These are phyloP conservation scores for Spergularia marina DNA, from an alignment of 148 eudicot genomes.

Conservation along the genomic window DNA sequence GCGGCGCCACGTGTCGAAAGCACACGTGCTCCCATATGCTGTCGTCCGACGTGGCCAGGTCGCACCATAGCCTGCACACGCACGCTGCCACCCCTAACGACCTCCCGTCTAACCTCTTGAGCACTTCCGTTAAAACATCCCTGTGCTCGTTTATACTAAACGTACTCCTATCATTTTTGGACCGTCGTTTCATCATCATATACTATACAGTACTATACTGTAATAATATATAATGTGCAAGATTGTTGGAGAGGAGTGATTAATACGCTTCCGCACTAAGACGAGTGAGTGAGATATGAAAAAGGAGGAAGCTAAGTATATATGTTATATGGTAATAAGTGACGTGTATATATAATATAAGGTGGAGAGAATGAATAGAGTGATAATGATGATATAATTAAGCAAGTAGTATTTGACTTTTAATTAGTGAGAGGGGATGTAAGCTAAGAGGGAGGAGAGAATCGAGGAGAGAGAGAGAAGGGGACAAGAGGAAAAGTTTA, in stretches of 20 bases:
- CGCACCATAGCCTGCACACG: slow-evolving; percentile 69
- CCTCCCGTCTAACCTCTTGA: slow-evolving; percentile 57
- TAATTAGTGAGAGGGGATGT: background rate
- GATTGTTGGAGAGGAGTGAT: too few species aligned
- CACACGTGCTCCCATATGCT: slow-evolving; percentile 82
- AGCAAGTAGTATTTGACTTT: background rate
- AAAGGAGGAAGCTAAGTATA: too few species aligned
- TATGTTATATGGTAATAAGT: too few species aligned
- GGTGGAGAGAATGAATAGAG: background rate
- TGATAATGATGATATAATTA: background rate
- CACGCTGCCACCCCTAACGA: slow-evolving; percentile 62
- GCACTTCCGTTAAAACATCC: slow-evolving; percentile 64
- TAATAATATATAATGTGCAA: too few species aligned
- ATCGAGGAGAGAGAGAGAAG: slow-evolving; percentile 23
- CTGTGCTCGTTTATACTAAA: slow-evolving; percentile 63
- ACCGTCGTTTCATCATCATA: too few species aligned
- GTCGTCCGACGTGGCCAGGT: slow-evolving; percentile 45
- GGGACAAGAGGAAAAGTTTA: slow-evolving; percentile 25
- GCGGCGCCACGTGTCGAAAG: slow-evolving; percentile 63
- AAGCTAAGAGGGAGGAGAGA: slow-evolving; percentile 3
- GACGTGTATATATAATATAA: too few species aligned
- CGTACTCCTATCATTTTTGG: background rate
- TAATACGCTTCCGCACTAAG: too few species aligned
- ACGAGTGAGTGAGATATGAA: too few species aligned
- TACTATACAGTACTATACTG: too few species aligned